Conservation (phyloP, 108 stramenopile genomes). For the Discostella stelligeroides region DNA sequence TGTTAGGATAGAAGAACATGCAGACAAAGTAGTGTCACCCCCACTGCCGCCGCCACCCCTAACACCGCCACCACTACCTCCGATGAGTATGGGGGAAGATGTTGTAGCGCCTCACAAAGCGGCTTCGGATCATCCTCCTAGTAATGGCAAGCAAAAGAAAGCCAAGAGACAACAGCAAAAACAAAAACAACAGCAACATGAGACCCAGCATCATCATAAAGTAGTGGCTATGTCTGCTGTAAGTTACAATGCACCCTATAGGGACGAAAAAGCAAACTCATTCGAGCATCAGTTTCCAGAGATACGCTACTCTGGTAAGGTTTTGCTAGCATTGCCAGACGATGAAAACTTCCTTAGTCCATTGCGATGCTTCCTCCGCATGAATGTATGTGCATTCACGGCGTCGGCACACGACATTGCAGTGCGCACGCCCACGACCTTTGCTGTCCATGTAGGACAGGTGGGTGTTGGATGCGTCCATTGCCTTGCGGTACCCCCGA, state of each 20-base stretch:
- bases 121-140: neutral
- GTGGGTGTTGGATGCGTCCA: constrained; percentile 64
- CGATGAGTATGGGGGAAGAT: neutral
- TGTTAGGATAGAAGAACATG: neutral
- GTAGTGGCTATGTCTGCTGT: neutral
- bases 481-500: constrained; percentile 71
- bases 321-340: constrained; percentile 62
- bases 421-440: constrained; percentile 86
- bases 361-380: constrained; percentile 84
- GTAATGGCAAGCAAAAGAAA: neutral
- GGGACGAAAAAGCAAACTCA: neutral
- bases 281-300: neutral
- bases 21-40: neutral
- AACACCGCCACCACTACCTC: neutral
- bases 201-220: neutral
- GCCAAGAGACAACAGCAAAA: neutral
- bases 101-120: neutral
- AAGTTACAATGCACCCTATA: neutral
- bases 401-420: constrained; percentile 87
- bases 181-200: neutral
- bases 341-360: constrained; percentile 78
- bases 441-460: constrained; percentile 57
- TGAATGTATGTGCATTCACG: constrained; percentile 84
- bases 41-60: neutral
- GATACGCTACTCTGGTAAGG: constrained; percentile 60